These are phyloP conservation scores for Cladosporium oxysporum DNA, from an alignment of 2,329 filamentous ascomycete genomes.

Conservation along the genomic window DNA sequence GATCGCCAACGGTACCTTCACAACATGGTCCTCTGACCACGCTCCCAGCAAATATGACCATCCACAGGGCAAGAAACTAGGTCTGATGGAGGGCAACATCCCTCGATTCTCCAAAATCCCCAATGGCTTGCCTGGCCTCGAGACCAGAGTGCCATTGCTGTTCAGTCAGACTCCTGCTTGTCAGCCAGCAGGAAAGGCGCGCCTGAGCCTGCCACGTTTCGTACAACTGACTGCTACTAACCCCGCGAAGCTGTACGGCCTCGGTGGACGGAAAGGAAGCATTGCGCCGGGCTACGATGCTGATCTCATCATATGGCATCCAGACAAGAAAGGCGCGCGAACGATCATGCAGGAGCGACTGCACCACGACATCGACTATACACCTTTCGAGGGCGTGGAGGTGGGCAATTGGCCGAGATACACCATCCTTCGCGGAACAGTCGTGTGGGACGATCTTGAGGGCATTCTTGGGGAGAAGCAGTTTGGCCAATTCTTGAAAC, in stretches of 20 bases:
- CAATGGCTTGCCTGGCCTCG: slow-evolving; percentile 47
- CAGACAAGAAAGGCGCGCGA: slow-evolving; percentile 30
- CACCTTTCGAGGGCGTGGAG: slow-evolving; percentile 60
- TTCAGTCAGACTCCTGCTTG: slow-evolving; percentile 39
- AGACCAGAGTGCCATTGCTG: slow-evolving; percentile 45
- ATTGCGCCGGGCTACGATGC: slow-evolving; percentile 48
- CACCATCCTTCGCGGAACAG: slow-evolving; percentile 59
- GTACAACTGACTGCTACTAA: slow-evolving; percentile 49
- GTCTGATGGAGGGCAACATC: slow-evolving; percentile 35
- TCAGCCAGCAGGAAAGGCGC: slow-evolving; percentile 27
- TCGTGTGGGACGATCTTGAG: slow-evolving; percentile 56
- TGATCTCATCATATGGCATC: slow-evolving; percentile 48
- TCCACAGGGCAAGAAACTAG: slow-evolving; percentile 42
- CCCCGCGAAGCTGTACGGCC: slow-evolving; percentile 48
- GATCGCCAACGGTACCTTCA: slow-evolving; percentile 40
- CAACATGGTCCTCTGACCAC: slow-evolving; percentile 39
- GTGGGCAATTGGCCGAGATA: slow-evolving; percentile 63
- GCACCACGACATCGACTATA: slow-evolving; percentile 65
- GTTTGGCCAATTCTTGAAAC: slow-evolving; percentile 41
- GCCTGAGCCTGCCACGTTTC: slow-evolving; percentile 42
- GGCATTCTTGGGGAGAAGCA: slow-evolving; percentile 44
- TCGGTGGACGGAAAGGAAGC: slow-evolving; percentile 43
- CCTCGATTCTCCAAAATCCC: slow-evolving; percentile 45
- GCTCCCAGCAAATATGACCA: slow-evolving; percentile 44
- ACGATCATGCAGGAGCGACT: slow-evolving; percentile 48